phyloP scores from a whole-genome alignment of 2,329 filamentous ascomycete genomes.

The Tetracladium maxilliforme region DNA sequence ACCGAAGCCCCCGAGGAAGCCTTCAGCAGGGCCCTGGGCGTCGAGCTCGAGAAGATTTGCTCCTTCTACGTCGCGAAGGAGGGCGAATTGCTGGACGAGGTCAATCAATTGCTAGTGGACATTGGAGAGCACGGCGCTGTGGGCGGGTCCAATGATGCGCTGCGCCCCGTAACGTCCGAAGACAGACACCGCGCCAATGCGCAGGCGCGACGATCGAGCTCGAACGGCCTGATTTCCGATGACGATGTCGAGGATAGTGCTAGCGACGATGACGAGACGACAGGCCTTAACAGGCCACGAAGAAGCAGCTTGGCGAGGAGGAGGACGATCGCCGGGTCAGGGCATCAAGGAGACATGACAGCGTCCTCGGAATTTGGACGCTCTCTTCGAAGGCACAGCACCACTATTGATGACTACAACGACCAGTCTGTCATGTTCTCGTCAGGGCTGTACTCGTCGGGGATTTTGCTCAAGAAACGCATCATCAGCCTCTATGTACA shows the following conservation, averaged over 20 bases:
- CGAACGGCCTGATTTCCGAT: constrained; percentile 29
- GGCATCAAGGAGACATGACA: constrained; percentile 34
- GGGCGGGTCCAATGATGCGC: constrained; percentile 13
- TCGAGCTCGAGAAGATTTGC: constrained; percentile 86
- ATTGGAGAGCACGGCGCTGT: constrained; percentile 44
- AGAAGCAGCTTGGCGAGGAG: constrained; percentile 13
- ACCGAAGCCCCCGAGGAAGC: constrained; percentile 63
- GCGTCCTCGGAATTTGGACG: constrained; percentile 47
- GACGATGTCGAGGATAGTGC: constrained; percentile 48
- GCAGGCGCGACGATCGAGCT: constrained; percentile 26
- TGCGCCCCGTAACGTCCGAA: constrained; percentile 8
- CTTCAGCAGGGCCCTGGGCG: constrained; percentile 69
- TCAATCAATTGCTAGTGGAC: constrained; percentile 63
- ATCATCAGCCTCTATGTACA: constrained; percentile 79
- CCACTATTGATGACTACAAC: constrained; percentile 61
- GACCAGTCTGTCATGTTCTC: constrained; percentile 56
- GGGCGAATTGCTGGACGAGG: constrained; percentile 69
- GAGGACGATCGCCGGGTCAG: constrained; percentile 10
- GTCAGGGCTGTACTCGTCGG: constrained; percentile 51
- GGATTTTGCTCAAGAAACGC: constrained; percentile 84
- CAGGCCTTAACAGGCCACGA: constrained; percentile 20
- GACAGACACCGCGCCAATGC: constrained; percentile 27
- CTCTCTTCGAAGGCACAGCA: constrained; percentile 43
- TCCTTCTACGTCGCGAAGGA: constrained; percentile 88
- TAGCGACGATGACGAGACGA: constrained; percentile 48